Evolutionary conservation across 139 green algal genomes (phyloP).

Genomic region (Coccomyxa sp.): DNA sequence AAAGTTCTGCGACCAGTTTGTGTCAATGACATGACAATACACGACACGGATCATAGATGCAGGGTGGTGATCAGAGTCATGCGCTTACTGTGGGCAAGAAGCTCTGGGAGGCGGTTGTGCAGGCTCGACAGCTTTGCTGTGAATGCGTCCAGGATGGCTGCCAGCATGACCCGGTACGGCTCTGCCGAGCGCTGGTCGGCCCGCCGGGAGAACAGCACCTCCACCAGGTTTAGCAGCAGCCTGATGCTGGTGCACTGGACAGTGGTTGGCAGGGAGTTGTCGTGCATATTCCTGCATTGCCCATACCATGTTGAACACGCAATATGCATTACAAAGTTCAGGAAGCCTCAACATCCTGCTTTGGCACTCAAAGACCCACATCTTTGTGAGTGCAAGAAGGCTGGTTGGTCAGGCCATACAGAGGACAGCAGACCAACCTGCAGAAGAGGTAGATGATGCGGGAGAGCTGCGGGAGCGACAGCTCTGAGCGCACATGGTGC

Average conservation of each 20-base stretch:
- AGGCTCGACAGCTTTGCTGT: slow-evolving; percentile 69
- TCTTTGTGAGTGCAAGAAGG: neutral
- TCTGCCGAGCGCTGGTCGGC: slow-evolving; percentile 11
- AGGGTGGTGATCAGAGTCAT: too few species aligned
- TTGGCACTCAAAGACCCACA: neutral
- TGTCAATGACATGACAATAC: too few species aligned
- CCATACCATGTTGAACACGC: too few species aligned
- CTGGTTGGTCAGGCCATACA: neutral
- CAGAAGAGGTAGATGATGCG: slow-evolving; percentile 66
- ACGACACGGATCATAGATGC: neutral
- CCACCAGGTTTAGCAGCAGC: slow-evolving; percentile 85
- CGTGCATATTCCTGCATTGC: slow-evolving; percentile 65
- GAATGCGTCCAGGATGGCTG: slow-evolving; percentile 78
- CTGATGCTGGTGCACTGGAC: slow-evolving; percentile 79
- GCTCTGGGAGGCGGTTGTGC: slow-evolving; percentile 18
- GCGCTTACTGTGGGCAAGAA: slow-evolving; percentile 15
- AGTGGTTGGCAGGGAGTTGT: slow-evolving; percentile 44
- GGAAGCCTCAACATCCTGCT: neutral
- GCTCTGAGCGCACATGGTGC: slow-evolving; percentile 50
- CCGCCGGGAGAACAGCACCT: slow-evolving; percentile 63
- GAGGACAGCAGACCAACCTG: slow-evolving; percentile 8
- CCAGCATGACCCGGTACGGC: slow-evolving; percentile 53
- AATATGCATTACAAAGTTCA: too few species aligned
- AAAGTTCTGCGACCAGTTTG: too few species aligned
- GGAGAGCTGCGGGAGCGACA: slow-evolving; percentile 60